A percentile compares a stretch with the other conserved stretches of the same genome.
phyloP scores from a whole-genome alignment of 176 grass and related monocot genomes.

The Musa schizocarpa region DNA sequence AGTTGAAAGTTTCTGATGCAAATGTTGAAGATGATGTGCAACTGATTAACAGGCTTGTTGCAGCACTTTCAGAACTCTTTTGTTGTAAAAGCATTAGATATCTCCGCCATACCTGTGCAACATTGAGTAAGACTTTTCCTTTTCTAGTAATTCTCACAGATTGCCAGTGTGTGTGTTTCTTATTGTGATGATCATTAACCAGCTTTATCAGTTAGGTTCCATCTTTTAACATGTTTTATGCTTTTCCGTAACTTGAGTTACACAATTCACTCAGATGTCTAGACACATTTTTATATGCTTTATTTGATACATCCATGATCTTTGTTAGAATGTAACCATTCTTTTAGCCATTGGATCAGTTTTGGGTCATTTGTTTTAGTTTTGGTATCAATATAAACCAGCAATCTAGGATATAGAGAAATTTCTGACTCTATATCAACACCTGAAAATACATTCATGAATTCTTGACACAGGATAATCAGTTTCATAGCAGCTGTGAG shows the following conservation, averaged over 20 bases:
- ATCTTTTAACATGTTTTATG: background rate
- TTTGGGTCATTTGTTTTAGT: too few relatives aligned
- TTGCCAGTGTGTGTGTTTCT: background rate
- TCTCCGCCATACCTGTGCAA: slow-evolving; percentile 41
- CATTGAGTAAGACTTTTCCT: slow-evolving; percentile 47
- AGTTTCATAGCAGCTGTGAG: background rate
- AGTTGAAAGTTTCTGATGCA: slow-evolving; percentile 27
- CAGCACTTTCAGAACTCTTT: slow-evolving; percentile 38
- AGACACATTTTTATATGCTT: too few relatives aligned
- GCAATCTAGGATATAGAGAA: too few relatives aligned
- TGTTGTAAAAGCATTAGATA: slow-evolving; percentile 31
- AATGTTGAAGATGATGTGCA: slow-evolving; percentile 36
- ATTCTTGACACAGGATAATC: too few relatives aligned
- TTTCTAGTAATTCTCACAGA: background rate
- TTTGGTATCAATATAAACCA: too few relatives aligned
- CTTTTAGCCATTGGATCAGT: too few relatives aligned
- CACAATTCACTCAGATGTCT: too few relatives aligned
- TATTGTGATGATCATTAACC: too few relatives aligned
- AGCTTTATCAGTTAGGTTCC: background rate
- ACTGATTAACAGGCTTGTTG: slow-evolving; percentile 41
- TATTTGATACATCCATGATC: too few relatives aligned
- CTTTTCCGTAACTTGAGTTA: background rate
- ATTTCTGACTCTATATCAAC: too few relatives aligned
- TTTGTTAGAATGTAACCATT: too few relatives aligned
- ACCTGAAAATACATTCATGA: too few relatives aligned